A percentile compares a stretch with the other conserved stretches of the same genome.
These are phyloP conservation scores for Aphanomyces cochlioides DNA, from an alignment of 352 stramenopile genomes.

Conservation along the genomic window DNA sequence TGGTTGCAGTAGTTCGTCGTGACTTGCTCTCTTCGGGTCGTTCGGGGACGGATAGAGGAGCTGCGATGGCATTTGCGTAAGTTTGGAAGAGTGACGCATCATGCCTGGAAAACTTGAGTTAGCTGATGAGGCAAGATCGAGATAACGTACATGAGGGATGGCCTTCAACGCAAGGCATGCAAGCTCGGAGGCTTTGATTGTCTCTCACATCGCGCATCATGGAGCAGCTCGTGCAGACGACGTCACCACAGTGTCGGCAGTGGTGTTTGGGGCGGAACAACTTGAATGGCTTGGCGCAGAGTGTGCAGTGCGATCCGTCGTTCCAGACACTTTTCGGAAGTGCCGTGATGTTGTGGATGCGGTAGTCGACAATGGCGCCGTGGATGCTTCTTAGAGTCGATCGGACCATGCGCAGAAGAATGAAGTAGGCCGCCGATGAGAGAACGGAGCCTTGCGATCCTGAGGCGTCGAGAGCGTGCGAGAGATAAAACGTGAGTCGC, in stretches of 20 bases:
- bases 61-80: too few species aligned
- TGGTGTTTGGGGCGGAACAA: constrained; percentile 75
- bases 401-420: constrained; percentile 15
- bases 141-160: too few species aligned
- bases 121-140: too few species aligned
- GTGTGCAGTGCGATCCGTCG: constrained; percentile 12
- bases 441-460: neutral
- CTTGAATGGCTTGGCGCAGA: constrained; percentile 59
- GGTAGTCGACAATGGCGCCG: constrained; percentile 20
- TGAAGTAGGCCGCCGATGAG: constrained; percentile 9
- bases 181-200: too few species aligned
- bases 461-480: neutral
- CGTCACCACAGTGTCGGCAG: constrained; percentile 67
- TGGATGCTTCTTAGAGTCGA: constrained; percentile 6
- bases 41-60: too few species aligned
- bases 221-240: constrained; percentile 75
- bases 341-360: neutral
- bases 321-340: constrained; percentile 18
- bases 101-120: too few species aligned
- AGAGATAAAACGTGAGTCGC: constrained; percentile 9
- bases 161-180: too few species aligned
- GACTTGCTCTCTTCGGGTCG: too few species aligned
- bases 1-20: too few species aligned
- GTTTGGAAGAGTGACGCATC: too few species aligned
- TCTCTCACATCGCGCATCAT: neutral